These are phyloP conservation scores for Leccinum truebloodii DNA, from an alignment of 768 basidiomycete species.

Conservation along the genomic window DNA sequence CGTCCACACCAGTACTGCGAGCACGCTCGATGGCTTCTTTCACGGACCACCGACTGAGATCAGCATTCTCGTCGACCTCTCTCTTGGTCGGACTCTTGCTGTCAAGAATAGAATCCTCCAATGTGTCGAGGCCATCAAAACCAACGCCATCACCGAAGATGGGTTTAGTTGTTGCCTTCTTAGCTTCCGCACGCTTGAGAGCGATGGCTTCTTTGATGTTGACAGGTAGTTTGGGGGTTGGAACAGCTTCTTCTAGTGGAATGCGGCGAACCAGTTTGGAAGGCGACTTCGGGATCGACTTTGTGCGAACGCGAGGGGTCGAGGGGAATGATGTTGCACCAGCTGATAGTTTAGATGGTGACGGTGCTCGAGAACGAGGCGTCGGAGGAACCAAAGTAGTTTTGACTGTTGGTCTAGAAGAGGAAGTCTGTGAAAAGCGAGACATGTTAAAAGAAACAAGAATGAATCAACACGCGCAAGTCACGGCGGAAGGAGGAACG, in stretches of 20 bases:
- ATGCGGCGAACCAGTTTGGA: constrained; percentile 30
- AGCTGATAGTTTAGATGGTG: constrained; percentile 32
- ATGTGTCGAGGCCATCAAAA: constrained; percentile 38
- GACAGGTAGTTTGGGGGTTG: constrained; percentile 35
- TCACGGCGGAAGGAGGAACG: neutral
- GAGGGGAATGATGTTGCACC: constrained; percentile 25
- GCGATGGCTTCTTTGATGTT: constrained; percentile 81
- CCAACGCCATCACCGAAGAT: constrained; percentile 28
- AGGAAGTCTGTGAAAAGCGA: constrained; percentile 39
- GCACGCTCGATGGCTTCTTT: constrained; percentile 78
- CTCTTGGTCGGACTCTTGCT: constrained; percentile 22
- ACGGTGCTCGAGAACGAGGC: constrained; percentile 34
- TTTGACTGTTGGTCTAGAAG: constrained; percentile 35
- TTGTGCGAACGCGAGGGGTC: constrained; percentile 37
- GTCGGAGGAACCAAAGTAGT: constrained; percentile 29
- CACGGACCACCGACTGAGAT: constrained; percentile 60
- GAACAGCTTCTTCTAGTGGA: constrained; percentile 23
- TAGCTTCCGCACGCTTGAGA: constrained; percentile 74
- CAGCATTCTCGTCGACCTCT: constrained; percentile 50
- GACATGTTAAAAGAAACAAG: constrained; percentile 35
- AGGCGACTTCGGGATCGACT: constrained; percentile 39
- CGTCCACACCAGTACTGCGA: constrained; percentile 66
- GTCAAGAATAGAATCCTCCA: constrained; percentile 52
- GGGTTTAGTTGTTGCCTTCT: constrained; percentile 46
- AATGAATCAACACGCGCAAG: constrained; percentile 5